These are phyloP conservation scores for Cladosporium austrohemisphaericum DNA, from an alignment of 2,329 filamentous ascomycete genomes.

Conservation along the genomic window DNA sequence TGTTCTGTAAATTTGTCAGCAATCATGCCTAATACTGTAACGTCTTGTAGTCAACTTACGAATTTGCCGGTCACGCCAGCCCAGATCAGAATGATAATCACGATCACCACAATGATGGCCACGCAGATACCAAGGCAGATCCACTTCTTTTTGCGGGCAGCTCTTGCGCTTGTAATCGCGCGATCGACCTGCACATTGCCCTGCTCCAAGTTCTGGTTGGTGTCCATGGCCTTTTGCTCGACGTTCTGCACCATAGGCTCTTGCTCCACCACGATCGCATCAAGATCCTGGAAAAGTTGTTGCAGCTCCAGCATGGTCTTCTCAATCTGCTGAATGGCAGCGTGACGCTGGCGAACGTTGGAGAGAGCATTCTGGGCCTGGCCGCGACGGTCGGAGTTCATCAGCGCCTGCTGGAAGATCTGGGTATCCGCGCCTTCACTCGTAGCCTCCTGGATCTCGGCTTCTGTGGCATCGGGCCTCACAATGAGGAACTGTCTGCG, in stretches of 20 bases:
- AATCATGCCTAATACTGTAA: not conserved
- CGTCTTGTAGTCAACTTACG: not conserved
- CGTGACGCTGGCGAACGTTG: slow-evolving; percentile 78
- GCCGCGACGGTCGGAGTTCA: slow-evolving; percentile 75
- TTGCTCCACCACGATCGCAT: slow-evolving; percentile 80
- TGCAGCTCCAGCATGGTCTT: slow-evolving; percentile 81
- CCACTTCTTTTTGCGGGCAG: slow-evolving; percentile 92
- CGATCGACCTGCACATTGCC: slow-evolving; percentile 77
- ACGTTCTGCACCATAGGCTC: slow-evolving; percentile 76
- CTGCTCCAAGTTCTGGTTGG: slow-evolving; percentile 77
- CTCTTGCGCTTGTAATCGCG: slow-evolving; percentile 77
- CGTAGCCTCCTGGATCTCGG: slow-evolving; percentile 73
- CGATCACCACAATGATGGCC: slow-evolving; percentile 23
- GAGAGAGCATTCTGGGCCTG: slow-evolving; percentile 75
- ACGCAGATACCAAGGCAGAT: slow-evolving; percentile 75
- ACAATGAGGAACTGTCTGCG: slow-evolving; percentile 85
- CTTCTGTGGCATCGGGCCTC: slow-evolving; percentile 65
- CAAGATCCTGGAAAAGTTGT: slow-evolving; percentile 85
- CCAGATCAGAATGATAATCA: slow-evolving; percentile 15
- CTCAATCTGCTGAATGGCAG: slow-evolving; percentile 88
- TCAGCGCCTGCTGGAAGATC: slow-evolving; percentile 82
- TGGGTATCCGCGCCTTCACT: slow-evolving; percentile 69
- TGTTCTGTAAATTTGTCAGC: slow-evolving; percentile 4
- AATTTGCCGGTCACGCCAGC: slow-evolving; percentile 16
- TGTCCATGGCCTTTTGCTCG: slow-evolving; percentile 81